Evolutionary conservation across 1,139 yeast species (phyloP), one percentile per base, ranked within the genome.

Genomic region (Geotrichum cucujoidarum): DNA sequence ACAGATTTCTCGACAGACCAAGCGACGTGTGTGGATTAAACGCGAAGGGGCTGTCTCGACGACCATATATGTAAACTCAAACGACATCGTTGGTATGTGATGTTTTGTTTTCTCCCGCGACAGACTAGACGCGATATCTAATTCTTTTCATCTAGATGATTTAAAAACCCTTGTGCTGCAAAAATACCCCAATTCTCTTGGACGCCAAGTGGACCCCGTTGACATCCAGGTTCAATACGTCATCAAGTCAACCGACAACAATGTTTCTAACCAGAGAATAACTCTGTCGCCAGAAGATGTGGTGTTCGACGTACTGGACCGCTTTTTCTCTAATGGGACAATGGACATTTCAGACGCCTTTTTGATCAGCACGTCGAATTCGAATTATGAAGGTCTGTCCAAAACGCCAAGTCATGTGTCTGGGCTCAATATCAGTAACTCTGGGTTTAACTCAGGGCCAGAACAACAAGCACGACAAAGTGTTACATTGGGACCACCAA

Each of bases 181-280:
- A 49, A 83, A 82, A 58, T 87, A 77, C 58, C 94, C 95, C 11
- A 81, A 81, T 34, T 72, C 88, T 0, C 67, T 86, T 47, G 90
- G 81, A 0, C 66, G 75, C 41, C 61, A 65, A 17, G 76, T 71
- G 52, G 95, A 86, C 60, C 86, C 92, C 0, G 82, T 94, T 0
- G 95, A 87, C 55, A 61, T 78, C 50, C 57, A 61, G 40, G 21
- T 35, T 21, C 38, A 35, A 20, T 13, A 21, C 34, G 52, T 40
- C 40, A 34, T 30, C 32, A 18, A 37, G 22, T 14, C 48, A 22
- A 10, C 33, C 24, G 38, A 40, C 22, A 46, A 43, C 32, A 25
- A 43, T 37, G 13, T 51, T 25, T 13, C 21, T 5, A 22, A 33
- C 13, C 18, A 21, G 17, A 25, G 7, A 16, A 13, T 14, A 2